A percentile compares a stretch with the other conserved stretches of the same genome.
Evolutionary conservation across 345 rosid genomes (phyloP).

Genomic region (Rhizophora mangle): DNA sequence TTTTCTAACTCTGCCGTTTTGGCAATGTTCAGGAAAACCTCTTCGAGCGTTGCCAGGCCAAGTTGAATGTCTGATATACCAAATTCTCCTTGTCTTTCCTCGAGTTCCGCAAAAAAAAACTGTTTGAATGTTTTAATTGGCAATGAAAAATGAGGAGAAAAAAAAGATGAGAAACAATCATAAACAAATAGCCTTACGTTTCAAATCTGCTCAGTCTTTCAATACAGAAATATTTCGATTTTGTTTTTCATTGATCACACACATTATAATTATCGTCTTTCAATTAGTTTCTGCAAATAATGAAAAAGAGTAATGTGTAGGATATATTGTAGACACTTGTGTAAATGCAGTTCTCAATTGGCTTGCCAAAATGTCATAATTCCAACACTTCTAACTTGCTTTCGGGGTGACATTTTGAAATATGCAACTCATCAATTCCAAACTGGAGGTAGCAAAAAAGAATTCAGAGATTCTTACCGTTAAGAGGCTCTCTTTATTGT

Average conservation of each 20-base stretch:
- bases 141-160: slow-evolving; percentile 1
- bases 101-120: slow-evolving; percentile 66
- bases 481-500: slow-evolving; percentile 60
- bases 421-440: not conserved
- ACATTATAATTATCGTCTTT: too few relatives aligned
- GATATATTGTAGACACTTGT: too few relatives aligned
- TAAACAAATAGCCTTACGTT: too few relatives aligned
- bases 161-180: not conserved
- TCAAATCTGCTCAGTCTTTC: too few relatives aligned
- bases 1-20: slow-evolving; percentile 85
- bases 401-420: not conserved
- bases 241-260: too few relatives aligned
- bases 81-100: slow-evolving; percentile 59
- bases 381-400: not conserved
- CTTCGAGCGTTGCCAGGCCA: slow-evolving; percentile 91
- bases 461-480: slow-evolving; percentile 40
- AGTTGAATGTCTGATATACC: slow-evolving; percentile 83
- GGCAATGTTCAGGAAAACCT: slow-evolving; percentile 94
- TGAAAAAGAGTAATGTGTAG: too few relatives aligned
- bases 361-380: too few relatives aligned
- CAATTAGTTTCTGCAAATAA: too few relatives aligned
- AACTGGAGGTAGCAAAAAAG: not conserved
- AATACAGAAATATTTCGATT: too few relatives aligned
- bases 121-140: slow-evolving; percentile 22
- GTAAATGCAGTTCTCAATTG: too few relatives aligned